Evolutionary conservation across 1,139 yeast species (phyloP).

Genomic region (Scheffersomyces insectosa): DNA sequence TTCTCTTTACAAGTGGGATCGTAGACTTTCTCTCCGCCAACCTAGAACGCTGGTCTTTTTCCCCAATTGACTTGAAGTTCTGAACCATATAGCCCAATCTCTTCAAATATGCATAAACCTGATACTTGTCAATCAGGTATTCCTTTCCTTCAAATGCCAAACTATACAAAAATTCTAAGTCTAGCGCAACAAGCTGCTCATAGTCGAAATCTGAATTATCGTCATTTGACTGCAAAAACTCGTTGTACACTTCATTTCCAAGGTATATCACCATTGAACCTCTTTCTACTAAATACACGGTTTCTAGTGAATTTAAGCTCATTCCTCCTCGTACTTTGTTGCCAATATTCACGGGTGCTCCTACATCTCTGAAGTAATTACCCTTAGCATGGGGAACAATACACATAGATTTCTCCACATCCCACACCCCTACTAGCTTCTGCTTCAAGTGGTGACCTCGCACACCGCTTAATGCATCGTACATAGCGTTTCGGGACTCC

Average conservation of each 20-base stretch:
- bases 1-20: no score
- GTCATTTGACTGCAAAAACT: slow-evolving; percentile 7
- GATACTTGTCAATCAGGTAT: slow-evolving; percentile 52
- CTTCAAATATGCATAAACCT: slow-evolving; percentile 73
- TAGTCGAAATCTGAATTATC: slow-evolving; percentile 19
- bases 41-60: not conserved
- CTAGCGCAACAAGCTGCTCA: slow-evolving; percentile 41
- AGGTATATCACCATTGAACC: slow-evolving; percentile 69
- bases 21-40: not conserved
- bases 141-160: slow-evolving; percentile 38
- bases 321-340: slow-evolving; percentile 24
- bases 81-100: slow-evolving; percentile 76
- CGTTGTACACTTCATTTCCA: slow-evolving; percentile 13
- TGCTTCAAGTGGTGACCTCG: slow-evolving; percentile 61
- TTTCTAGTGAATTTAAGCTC: slow-evolving; percentile 65
- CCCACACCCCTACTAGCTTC: slow-evolving; percentile 49
- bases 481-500: slow-evolving; percentile 71
- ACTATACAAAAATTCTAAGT: slow-evolving; percentile 67
- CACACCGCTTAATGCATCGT: slow-evolving; percentile 56
- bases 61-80: slow-evolving; percentile 17
- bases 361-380: slow-evolving; percentile 72
- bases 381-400: slow-evolving; percentile 66
- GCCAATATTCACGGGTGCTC: slow-evolving; percentile 42
- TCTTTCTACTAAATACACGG: slow-evolving; percentile 76
- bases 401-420: slow-evolving; percentile 38